phyloP scores from a whole-genome alignment of 1,284 basidiomycete species.

The Wolfiporia cocos region DNA sequence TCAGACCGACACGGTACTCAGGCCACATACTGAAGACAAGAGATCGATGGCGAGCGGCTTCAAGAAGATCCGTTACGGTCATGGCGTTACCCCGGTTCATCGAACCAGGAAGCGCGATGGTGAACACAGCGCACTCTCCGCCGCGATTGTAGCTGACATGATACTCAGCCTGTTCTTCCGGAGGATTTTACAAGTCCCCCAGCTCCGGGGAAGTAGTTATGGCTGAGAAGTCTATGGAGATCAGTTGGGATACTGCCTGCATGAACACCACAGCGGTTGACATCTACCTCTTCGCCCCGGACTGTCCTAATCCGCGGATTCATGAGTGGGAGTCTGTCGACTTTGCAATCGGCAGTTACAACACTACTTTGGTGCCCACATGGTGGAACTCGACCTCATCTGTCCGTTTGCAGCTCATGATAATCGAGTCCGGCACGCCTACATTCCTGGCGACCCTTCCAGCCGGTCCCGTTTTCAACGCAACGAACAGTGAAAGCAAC shows the following conservation, averaged over 20 bases:
- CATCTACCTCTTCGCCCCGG: conserved; percentile 69
- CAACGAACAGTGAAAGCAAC: conserved; percentile 48
- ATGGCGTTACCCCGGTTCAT: conserved; percentile 10
- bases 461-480: conserved; percentile 70
- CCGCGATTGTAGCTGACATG: neutral
- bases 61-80: conserved; percentile 16
- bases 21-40: too few species aligned
- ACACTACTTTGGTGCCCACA: conserved; percentile 49
- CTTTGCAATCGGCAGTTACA: conserved; percentile 49
- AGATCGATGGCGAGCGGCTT: conserved; percentile 16
- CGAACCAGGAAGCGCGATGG: conserved; percentile 14
- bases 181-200: conserved; percentile 67
- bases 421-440: conserved; percentile 50
- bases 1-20: too few species aligned
- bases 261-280: conserved; percentile 48
- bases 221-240: conserved; percentile 47
- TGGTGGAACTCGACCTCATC: conserved; percentile 74
- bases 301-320: conserved; percentile 38
- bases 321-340: conserved; percentile 61
- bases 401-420: conserved; percentile 57
- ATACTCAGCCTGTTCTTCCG: conserved; percentile 42
- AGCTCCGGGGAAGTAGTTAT: conserved; percentile 46
- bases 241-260: conserved; percentile 71
- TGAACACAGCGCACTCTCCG: conserved; percentile 6
- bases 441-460: conserved; percentile 53